Percentiles rank a stretch among this genome's conserved stretches.
These are phyloP conservation scores for Pilobolus umbonatus DNA, from an alignment of 192 early-diverging fungal genomes.

Conservation along the genomic window DNA sequence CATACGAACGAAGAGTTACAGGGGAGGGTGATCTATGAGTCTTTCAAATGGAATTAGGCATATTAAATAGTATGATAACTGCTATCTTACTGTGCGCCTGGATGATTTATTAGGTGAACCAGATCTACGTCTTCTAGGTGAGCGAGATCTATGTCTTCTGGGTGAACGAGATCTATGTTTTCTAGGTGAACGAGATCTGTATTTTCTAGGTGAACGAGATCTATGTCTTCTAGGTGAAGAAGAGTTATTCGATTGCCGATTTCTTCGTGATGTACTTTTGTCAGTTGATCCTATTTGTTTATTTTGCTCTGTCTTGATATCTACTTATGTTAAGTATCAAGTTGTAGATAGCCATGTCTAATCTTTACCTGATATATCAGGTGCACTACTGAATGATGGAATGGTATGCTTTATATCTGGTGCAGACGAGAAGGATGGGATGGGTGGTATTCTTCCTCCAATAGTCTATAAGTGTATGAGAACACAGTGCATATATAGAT, in stretches of 20 bases:
- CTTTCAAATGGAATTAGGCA: no score
- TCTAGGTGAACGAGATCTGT: neutral
- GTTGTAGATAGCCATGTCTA: neutral
- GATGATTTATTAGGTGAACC: no score
- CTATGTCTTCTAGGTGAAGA: neutral
- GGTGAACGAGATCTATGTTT: neutral
- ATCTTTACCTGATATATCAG: constrained; percentile 10
- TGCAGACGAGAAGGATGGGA: constrained; percentile 15
- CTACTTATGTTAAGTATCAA: neutral
- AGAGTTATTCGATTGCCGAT: neutral
- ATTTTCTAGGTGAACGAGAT: neutral
- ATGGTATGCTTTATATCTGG: no score
- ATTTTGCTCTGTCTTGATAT: neutral
- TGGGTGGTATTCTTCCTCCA: no score
- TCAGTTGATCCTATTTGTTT: neutral
- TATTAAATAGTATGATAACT: no score
- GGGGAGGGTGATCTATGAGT: neutral
- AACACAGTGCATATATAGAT: no score
- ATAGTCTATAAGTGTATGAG: no score
- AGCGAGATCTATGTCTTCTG: neutral
- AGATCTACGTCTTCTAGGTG: neutral
- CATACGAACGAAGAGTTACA: neutral
- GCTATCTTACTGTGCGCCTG: no score
- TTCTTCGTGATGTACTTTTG: neutral
- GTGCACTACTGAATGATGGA: constrained; percentile 10